phyloP scores from a whole-genome alignment of 805 yeast genomes.

The Pichia insulana region DNA sequence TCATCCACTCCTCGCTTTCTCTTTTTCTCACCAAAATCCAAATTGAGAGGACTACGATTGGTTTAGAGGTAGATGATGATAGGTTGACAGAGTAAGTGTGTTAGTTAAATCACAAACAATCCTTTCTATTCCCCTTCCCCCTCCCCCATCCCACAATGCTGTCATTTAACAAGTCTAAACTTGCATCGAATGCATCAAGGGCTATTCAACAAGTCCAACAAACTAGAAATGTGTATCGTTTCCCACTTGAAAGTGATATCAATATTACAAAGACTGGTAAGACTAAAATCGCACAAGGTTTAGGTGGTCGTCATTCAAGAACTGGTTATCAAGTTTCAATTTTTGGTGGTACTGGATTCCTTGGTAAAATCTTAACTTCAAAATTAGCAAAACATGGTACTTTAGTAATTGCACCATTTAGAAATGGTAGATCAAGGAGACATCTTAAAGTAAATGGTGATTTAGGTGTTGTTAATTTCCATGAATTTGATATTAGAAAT shows the following conservation, averaged over 20 bases:
- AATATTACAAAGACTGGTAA: constrained; percentile 70
- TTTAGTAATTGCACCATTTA: constrained; percentile 62
- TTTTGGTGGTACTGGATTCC: constrained; percentile 73
- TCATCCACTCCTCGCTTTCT: too few species aligned
- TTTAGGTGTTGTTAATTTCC: constrained; percentile 76
- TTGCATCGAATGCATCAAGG: constrained; percentile 6
- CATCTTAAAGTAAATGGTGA: constrained; percentile 79
- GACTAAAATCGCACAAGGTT: constrained; percentile 60
- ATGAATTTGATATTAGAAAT: constrained; percentile 78
- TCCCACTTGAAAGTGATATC: constrained; percentile 46
- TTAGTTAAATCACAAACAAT: too few species aligned
- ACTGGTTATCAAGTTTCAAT: constrained; percentile 86
- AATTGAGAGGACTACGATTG: too few species aligned
- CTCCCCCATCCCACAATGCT: not conserved
- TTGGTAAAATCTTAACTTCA: constrained; percentile 64
- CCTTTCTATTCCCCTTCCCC: too few species aligned
- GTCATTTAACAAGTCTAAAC: constrained; percentile 5
- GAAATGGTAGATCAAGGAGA: constrained; percentile 71
- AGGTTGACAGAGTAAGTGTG: too few species aligned
- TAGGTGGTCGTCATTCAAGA: constrained; percentile 78
- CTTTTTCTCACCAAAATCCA: too few species aligned
- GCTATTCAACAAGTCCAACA: constrained; percentile 7
- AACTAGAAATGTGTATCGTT: constrained; percentile 21
- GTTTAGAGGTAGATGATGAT: too few species aligned
- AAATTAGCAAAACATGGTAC: constrained; percentile 81